A percentile compares a stretch with the other conserved stretches of the same genome.
phyloP scores from a whole-genome alignment of 441 rosid species.

The Daphne laureola region DNA sequence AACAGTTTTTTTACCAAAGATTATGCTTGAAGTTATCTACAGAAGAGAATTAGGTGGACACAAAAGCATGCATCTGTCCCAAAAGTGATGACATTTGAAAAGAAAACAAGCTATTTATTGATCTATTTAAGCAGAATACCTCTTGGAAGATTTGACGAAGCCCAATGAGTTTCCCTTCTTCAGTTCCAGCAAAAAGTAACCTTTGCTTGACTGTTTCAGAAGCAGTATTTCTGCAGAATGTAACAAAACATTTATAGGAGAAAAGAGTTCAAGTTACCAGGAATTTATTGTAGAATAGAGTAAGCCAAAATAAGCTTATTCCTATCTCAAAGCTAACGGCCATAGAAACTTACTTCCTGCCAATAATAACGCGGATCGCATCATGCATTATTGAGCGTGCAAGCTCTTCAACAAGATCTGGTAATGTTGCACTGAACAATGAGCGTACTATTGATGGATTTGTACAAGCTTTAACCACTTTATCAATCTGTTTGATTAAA shows the following conservation, averaged over 20 bases:
- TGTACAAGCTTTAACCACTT: slow-evolving; percentile 87
- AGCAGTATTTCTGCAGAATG: slow-evolving; percentile 66
- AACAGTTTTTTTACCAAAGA: background rate
- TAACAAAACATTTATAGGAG: slow-evolving; percentile 3
- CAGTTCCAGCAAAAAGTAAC: slow-evolving; percentile 82
- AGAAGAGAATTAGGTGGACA: too few relatives aligned
- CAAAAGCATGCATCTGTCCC: background rate
- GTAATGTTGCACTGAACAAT: slow-evolving; percentile 93
- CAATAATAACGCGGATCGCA: slow-evolving; percentile 88
- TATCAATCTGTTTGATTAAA: slow-evolving; percentile 80
- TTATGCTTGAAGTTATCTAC: too few relatives aligned
- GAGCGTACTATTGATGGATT: slow-evolving; percentile 81
- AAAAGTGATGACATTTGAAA: background rate
- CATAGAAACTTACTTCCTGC: slow-evolving; percentile 61
- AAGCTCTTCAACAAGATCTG: slow-evolving; percentile 89
- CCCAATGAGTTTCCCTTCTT: slow-evolving; percentile 90
- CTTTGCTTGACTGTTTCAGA: slow-evolving; percentile 79
- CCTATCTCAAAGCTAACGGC: slow-evolving; percentile 1
- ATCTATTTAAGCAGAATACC: slow-evolving; percentile 35
- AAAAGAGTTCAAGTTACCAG: background rate
- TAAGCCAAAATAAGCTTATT: background rate
- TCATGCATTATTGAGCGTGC: slow-evolving; percentile 96
- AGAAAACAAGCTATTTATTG: slow-evolving; percentile 5
- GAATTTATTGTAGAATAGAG: background rate
- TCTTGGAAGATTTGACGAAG: slow-evolving; percentile 85